phyloP scores from a whole-genome alignment of 1,284 basidiomycete genomes.

The Ceraceosorus bombacis region DNA sequence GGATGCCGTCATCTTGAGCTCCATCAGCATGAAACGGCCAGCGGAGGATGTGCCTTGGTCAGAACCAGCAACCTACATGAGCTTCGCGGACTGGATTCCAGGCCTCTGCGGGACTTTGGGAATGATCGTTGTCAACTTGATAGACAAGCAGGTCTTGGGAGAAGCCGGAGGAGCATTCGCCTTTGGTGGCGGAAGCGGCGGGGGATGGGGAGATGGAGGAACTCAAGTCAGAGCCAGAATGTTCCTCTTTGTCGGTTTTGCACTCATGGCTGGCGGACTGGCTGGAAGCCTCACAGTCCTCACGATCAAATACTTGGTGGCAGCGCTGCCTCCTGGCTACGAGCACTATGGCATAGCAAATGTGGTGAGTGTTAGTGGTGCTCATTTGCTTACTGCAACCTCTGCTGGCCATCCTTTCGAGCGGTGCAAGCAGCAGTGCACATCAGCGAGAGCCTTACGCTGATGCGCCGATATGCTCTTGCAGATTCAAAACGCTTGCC shows the following conservation, averaged over 20 bases:
- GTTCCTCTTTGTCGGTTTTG: constrained; percentile 89
- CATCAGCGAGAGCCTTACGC: background rate
- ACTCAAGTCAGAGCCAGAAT: constrained; percentile 81
- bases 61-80: constrained; percentile 73
- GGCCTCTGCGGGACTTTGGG: constrained; percentile 89
- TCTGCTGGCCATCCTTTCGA: background rate
- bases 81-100: constrained; percentile 89
- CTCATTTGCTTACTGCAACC: background rate
- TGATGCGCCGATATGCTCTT: background rate
- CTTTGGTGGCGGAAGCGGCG: constrained; percentile 26
- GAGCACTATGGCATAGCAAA: constrained; percentile 89
- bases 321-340: constrained; percentile 65
- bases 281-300: constrained; percentile 84
- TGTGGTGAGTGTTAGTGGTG: constrained; percentile 51
- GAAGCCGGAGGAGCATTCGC: constrained; percentile 53
- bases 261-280: constrained; percentile 88
- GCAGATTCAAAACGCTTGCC: constrained; percentile 64
- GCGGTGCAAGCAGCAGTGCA: background rate
- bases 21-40: constrained; percentile 25
- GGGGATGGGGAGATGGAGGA: constrained; percentile 55
- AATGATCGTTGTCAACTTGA: constrained; percentile 83
- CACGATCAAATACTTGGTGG: constrained; percentile 82
- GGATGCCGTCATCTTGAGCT: constrained; percentile 80
- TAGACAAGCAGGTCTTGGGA: constrained; percentile 84
- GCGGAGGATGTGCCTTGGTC: constrained; percentile 64